A percentile compares a stretch with the other conserved stretches of the same genome.
Conservation (phyloP, 208 protist species). For the Acanthamoeba divionensis region DNA sequence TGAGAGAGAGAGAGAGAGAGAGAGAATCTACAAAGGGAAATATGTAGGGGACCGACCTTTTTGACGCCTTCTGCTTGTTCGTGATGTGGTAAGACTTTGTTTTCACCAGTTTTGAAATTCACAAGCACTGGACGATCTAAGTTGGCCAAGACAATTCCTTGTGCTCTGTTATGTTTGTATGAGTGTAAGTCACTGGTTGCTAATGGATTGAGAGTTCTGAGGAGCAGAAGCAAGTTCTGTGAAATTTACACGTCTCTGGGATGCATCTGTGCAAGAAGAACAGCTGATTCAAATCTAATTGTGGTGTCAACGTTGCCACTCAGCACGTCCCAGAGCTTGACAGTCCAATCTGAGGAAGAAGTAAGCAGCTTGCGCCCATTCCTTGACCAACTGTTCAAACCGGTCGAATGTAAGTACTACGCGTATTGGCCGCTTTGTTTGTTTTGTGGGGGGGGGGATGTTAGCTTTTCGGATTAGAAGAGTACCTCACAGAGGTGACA, state of each 20-base stretch:
- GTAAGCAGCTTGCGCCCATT: constrained; percentile 58
- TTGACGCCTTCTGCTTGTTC: too few species aligned
- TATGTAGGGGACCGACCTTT: too few species aligned
- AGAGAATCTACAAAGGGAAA: too few species aligned
- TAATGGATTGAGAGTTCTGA: too few species aligned
- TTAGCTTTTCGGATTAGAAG: not conserved
- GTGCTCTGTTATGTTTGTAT: too few species aligned
- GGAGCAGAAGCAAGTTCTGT: too few species aligned
- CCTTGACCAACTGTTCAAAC: constrained; percentile 60
- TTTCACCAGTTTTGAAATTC: not conserved
- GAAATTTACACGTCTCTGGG: constrained; percentile 56
- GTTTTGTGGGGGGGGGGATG: not conserved
- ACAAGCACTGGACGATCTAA: not conserved
- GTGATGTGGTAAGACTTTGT: too few species aligned
- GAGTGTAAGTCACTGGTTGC: not conserved
- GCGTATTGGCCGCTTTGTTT: not conserved
- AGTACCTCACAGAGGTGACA: constrained; percentile 58
- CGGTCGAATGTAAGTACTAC: not conserved
- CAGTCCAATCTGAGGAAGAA: constrained; percentile 29
- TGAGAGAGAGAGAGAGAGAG: too few species aligned
- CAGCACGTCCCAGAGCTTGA: constrained; percentile 70
- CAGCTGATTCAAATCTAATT: constrained; percentile 17
- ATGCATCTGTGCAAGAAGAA: constrained; percentile 58
- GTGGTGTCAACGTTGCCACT: not conserved
- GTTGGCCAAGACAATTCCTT: not conserved